Evolutionary conservation across 768 basidiomycete species (phyloP).

Genomic region (Boletus vermiculosoides): DNA sequence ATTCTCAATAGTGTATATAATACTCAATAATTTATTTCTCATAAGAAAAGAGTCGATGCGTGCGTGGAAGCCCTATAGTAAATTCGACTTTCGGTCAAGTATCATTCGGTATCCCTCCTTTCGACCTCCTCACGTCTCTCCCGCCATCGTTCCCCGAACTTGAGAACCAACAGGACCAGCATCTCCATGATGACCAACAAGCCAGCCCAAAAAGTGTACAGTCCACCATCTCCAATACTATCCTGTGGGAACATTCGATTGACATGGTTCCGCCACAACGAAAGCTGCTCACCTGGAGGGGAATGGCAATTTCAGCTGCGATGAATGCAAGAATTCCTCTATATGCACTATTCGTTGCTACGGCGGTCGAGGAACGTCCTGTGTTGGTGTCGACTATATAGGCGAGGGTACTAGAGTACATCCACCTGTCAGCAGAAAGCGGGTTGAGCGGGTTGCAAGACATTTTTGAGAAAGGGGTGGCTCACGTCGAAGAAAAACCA

Average conservation of each 20-base stretch:
- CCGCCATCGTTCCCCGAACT: constrained; percentile 63
- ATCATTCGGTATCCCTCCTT: constrained; percentile 8
- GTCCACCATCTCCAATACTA: constrained; percentile 29
- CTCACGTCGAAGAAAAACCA: constrained; percentile 57
- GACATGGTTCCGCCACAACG: background rate
- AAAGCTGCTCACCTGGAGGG: constrained; percentile 47
- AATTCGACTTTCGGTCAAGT: background rate
- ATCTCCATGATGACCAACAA: constrained; percentile 52
- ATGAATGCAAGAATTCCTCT: constrained; percentile 69
- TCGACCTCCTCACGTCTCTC: constrained; percentile 47
- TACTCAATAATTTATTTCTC: constrained; percentile 3
- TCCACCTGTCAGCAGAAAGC: constrained; percentile 37
- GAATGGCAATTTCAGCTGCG: constrained; percentile 74
- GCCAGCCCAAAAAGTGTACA: constrained; percentile 44
- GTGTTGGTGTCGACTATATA: constrained; percentile 86
- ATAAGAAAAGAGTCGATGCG: background rate
- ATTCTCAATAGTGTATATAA: background rate
- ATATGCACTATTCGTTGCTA: constrained; percentile 73
- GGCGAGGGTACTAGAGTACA: constrained; percentile 69
- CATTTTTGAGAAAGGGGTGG: background rate
- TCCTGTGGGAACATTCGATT: constrained; percentile 9
- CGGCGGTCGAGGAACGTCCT: constrained; percentile 76
- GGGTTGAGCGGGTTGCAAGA: background rate
- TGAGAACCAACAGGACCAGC: constrained; percentile 55
- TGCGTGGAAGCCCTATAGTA: background rate